A percentile compares a stretch with the other conserved stretches of the same genome.
These are phyloP conservation scores for Solanum chiquidenum DNA, from an alignment of 257 asterid genomes.

Conservation along the genomic window DNA sequence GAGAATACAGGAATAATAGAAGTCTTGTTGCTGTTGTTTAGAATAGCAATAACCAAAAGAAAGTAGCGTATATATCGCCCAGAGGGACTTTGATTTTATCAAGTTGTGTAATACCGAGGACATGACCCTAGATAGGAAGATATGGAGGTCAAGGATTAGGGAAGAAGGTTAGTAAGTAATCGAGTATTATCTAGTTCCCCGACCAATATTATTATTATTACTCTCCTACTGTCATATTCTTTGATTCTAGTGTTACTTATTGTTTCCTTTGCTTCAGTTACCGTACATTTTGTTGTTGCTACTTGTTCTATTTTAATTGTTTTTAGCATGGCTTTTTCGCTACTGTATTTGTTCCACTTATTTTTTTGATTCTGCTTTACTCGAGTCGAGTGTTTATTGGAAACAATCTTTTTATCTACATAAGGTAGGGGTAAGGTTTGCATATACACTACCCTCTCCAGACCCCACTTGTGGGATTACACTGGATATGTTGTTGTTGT, in stretches of 20 bases:
- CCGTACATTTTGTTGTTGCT: neutral
- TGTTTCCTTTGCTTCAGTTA: neutral
- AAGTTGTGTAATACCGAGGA: neutral
- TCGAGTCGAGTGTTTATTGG: neutral
- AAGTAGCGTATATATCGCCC: neutral
- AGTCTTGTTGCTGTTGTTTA: neutral
- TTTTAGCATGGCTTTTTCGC: neutral
- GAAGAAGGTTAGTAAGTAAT: neutral
- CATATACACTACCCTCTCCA: neutral
- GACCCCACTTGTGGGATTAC: neutral
- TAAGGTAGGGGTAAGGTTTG: neutral
- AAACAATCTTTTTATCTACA: neutral
- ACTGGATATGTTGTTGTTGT: neutral
- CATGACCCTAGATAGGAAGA: neutral
- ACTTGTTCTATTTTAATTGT: neutral
- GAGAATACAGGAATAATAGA: neutral
- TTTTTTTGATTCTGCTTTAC: neutral
- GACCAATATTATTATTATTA: neutral
- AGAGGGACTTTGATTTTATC: neutral
- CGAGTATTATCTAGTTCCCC: neutral
- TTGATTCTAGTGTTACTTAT: neutral
- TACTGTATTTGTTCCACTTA: neutral
- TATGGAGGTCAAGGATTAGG: neutral
- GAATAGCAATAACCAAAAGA: neutral
- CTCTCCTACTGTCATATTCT: neutral